Evolutionary conservation across 2,329 filamentous ascomycete species (phyloP).

Genomic region (Epichloe aotearoae): DNA sequence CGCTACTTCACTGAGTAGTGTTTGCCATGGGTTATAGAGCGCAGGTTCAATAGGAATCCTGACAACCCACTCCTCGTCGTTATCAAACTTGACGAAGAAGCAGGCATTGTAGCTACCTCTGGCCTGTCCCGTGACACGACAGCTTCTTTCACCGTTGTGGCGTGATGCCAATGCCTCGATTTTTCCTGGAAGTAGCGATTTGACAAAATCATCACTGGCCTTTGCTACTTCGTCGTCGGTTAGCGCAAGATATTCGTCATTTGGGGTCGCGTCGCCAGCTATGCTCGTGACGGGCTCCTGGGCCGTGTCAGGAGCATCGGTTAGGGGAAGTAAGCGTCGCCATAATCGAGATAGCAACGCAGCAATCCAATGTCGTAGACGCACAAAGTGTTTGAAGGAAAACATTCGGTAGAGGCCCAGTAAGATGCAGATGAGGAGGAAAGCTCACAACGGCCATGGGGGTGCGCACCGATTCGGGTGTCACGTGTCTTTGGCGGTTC

Average conservation of each 20-base stretch:
- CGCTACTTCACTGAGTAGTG: not conserved
- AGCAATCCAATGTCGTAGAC: too few relatives aligned
- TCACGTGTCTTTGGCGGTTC: too few relatives aligned
- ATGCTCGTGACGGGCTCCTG: not conserved
- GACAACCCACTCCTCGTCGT: not conserved
- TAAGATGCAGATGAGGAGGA: too few relatives aligned
- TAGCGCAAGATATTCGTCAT: constrained; percentile 1
- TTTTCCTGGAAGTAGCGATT: not conserved
- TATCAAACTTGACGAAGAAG: constrained; percentile 11
- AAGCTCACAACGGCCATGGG: too few relatives aligned
- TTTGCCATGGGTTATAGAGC: not conserved
- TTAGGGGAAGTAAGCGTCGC: too few relatives aligned
- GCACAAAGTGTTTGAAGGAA: too few relatives aligned
- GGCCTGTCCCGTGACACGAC: constrained; percentile 7
- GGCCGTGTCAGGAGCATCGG: too few relatives aligned
- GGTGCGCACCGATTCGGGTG: too few relatives aligned
- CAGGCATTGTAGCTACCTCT: constrained; percentile 14
- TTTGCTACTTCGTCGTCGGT: constrained; percentile 2
- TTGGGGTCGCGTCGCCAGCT: not conserved
- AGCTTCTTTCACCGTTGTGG: not conserved
- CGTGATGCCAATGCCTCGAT: too few relatives aligned
- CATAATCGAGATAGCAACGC: too few relatives aligned
- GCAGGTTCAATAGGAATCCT: constrained; percentile 2
- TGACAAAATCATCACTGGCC: constrained; percentile 1
- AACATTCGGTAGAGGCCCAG: too few relatives aligned